Conservation (phyloP, 352 stramenopile species). For the Pilasporangium apinafurcum region DNA sequence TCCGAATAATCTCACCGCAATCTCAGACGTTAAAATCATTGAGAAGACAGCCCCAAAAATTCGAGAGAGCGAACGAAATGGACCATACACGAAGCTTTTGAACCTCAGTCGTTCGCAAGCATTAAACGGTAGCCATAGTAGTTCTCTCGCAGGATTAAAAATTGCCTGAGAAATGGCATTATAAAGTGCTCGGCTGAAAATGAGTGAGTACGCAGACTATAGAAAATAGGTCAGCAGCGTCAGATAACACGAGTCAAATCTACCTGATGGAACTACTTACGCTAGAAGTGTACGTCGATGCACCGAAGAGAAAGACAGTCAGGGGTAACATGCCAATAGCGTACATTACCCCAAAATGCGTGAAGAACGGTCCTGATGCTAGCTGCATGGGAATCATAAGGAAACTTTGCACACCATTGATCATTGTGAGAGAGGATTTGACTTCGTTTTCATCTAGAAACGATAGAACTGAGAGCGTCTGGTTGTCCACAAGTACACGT, state of each 20-base stretch:
- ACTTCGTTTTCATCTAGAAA: conserved; percentile 56
- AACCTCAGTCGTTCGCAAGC: conserved; percentile 57
- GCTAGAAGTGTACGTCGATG: conserved; percentile 47
- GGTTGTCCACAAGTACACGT: conserved; percentile 79
- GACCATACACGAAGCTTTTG: conserved; percentile 74
- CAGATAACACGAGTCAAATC: background rate
- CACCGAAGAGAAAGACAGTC: conserved; percentile 66
- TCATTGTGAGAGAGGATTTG: conserved; percentile 63
- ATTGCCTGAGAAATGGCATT: conserved; percentile 74
- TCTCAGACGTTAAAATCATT: conserved; percentile 50
- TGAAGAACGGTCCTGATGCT: conserved; percentile 73
- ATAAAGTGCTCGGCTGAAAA: conserved; percentile 69
- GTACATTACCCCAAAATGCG: conserved; percentile 83
- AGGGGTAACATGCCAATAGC: conserved; percentile 67
- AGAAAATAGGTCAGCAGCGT: background rate
- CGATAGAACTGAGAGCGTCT: conserved; percentile 68
- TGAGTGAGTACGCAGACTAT: conserved; percentile 45
- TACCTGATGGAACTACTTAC: conserved; percentile 11
- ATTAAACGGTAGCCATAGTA: conserved; percentile 84
- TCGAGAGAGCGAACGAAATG: conserved; percentile 72
- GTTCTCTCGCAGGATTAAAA: conserved; percentile 80
- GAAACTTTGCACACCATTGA: conserved; percentile 82
- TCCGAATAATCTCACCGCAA: conserved; percentile 40
- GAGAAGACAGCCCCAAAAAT: conserved; percentile 72
- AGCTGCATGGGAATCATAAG: conserved; percentile 86